Percentiles rank a stretch among this genome's conserved stretches.
phyloP scores from a whole-genome alignment of 306 rosid genomes.

The Rosa rugosa region DNA sequence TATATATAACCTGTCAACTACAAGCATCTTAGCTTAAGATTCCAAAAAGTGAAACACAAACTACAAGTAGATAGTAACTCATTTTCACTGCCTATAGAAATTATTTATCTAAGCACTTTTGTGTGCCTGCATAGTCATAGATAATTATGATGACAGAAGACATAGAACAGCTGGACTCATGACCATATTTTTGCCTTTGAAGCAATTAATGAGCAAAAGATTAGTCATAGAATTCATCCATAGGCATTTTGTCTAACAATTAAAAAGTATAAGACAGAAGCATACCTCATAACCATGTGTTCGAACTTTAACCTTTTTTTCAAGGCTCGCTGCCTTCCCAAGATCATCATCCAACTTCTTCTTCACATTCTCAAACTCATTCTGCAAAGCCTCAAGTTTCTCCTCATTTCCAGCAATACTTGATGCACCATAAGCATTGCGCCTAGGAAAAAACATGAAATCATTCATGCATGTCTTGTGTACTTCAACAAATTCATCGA shows the following conservation, averaged over 20 bases:
- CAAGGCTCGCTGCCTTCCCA: conserved; percentile 68
- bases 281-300: conserved; percentile 95
- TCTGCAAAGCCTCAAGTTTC: conserved; percentile 85
- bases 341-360: conserved; percentile 77
- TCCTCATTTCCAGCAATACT: conserved; percentile 88
- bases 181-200: not conserved
- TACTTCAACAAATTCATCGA: conserved; percentile 87
- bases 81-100: not conserved
- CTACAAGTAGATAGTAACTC: not conserved
- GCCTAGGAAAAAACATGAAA: conserved; percentile 80
- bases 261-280: conserved; percentile 8
- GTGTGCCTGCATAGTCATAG: not conserved
- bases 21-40: not conserved
- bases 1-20: not conserved
- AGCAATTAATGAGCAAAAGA: not conserved
- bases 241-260: not conserved
- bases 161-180: not conserved
- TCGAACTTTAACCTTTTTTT: conserved; percentile 70
- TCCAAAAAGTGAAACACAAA: not conserved
- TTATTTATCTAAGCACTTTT: not conserved
- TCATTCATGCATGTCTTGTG: conserved; percentile 78
- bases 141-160: not conserved
- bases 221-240: not conserved
- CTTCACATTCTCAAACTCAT: conserved; percentile 72
- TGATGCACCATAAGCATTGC: conserved; percentile 78